phyloP scores from a whole-genome alignment of 164 flowering plant species.

The Stephania japonica region DNA sequence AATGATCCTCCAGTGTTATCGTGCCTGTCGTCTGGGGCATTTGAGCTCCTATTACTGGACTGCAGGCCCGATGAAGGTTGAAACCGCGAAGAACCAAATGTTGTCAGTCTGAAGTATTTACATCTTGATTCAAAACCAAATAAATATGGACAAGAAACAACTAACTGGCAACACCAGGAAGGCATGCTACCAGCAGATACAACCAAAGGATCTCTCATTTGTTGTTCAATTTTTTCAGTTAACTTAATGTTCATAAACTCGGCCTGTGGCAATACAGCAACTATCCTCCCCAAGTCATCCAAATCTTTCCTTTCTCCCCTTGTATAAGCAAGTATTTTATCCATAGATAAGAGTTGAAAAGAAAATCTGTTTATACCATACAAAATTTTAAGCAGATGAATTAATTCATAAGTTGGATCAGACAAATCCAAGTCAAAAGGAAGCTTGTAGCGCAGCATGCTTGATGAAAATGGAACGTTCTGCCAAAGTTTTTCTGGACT shows the following conservation, averaged over 20 bases:
- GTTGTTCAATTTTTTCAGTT: constrained; percentile 89
- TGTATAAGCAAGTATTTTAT: constrained; percentile 45
- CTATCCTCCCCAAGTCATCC: constrained; percentile 35
- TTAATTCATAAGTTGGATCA: constrained; percentile 49
- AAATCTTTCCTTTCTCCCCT: constrained; percentile 47
- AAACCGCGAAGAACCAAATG: constrained; percentile 38
- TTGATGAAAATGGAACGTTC: constrained; percentile 31
- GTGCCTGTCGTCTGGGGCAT: constrained; percentile 33
- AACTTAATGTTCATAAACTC: constrained; percentile 75
- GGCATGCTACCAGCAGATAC: constrained; percentile 69
- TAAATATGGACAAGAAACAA: constrained; percentile 67
- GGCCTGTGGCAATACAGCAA: constrained; percentile 37
- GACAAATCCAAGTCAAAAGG: constrained; percentile 49
- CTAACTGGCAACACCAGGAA: constrained; percentile 71
- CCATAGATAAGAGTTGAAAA: constrained; percentile 44
- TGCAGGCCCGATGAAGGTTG: constrained; percentile 18
- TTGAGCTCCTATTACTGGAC: constrained; percentile 25
- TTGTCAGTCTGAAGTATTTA: constrained; percentile 61
- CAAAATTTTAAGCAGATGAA: constrained; percentile 59
- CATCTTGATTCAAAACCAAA: constrained; percentile 74
- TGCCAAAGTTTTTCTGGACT: constrained; percentile 17
- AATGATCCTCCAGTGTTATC: constrained; percentile 24
- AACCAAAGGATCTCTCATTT: constrained; percentile 68
- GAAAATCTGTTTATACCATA: constrained; percentile 54
- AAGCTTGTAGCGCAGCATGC: constrained; percentile 36